phyloP scores from a whole-genome alignment of 2,329 filamentous ascomycete genomes.

The Penicillium hordei region DNA sequence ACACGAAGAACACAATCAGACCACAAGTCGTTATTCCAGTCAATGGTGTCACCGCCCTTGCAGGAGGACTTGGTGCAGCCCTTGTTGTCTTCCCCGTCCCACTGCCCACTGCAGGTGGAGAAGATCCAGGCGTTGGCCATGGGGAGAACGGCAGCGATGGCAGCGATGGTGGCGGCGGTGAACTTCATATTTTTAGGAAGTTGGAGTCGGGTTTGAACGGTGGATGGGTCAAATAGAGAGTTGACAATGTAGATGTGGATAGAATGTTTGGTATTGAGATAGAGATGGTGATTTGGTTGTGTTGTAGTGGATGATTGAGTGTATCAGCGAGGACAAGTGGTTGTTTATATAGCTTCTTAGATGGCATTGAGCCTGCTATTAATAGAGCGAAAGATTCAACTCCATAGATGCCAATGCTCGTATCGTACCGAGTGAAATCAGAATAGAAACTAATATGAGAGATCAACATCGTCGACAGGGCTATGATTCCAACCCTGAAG shows the following conservation, averaged over 20 bases:
- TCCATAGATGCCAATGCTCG: conserved; percentile 1
- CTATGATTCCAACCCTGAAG: neutral
- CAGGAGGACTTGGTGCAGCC: conserved; percentile 5
- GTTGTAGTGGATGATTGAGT: neutral
- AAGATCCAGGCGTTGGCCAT: conserved; percentile 18
- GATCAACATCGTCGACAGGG: neutral
- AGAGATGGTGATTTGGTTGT: neutral
- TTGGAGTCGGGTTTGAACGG: neutral
- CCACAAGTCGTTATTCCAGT: conserved; percentile 7
- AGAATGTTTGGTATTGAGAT: neutral
- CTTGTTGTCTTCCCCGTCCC: conserved; percentile 9
- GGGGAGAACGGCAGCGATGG: conserved; percentile 7
- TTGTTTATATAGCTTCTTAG: neutral
- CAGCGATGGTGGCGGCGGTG: conserved; percentile 6
- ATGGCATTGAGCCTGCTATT: neutral
- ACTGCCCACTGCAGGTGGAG: conserved; percentile 8
- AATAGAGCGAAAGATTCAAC: neutral
- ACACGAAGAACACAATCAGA: conserved; percentile 10
- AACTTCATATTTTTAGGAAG: conserved; percentile 9
- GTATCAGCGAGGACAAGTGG: neutral
- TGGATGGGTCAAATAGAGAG: neutral
- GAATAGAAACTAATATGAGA: neutral
- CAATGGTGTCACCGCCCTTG: conserved; percentile 4
- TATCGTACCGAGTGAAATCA: neutral
- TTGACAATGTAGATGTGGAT: neutral